Percentiles rank a stretch among this genome's conserved stretches.
Conservation (phyloP, 805 yeast genomes). For the Wilhelminamyces savonicus region DNA sequence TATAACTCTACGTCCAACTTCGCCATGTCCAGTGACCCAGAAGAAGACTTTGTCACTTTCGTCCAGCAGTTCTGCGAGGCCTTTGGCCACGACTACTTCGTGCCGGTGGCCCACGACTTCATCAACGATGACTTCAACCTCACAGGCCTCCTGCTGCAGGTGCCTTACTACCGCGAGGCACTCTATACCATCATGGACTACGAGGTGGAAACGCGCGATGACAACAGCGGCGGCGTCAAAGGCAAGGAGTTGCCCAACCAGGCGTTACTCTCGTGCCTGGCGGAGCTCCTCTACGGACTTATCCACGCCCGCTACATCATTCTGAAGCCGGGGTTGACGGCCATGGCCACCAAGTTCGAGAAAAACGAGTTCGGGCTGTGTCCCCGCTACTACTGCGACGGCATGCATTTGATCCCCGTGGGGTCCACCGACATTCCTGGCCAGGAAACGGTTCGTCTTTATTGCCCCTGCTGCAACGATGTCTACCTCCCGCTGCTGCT, state of each 20-base stretch:
- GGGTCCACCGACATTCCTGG: constrained; percentile 92
- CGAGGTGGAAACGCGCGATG: constrained; percentile 49
- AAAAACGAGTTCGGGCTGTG: constrained; percentile 86
- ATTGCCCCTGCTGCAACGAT: constrained; percentile 93
- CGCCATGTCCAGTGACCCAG: constrained; percentile 35
- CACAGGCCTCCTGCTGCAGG: constrained; percentile 79
- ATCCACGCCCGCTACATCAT: constrained; percentile 90
- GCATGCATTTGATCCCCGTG: constrained; percentile 84
- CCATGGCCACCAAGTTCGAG: constrained; percentile 92
- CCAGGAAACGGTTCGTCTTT: constrained; percentile 82
- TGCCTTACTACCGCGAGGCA: constrained; percentile 89
- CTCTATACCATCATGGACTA: constrained; percentile 84
- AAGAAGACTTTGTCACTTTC: constrained; percentile 70
- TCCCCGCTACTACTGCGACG: constrained; percentile 84
- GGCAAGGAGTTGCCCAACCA: constrained; percentile 59
- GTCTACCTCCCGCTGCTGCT: constrained; percentile 82
- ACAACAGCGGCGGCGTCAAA: constrained; percentile 12
- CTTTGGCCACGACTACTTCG: constrained; percentile 85
- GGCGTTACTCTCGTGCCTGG: constrained; percentile 79
- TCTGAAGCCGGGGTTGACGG: constrained; percentile 82
- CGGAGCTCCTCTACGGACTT: constrained; percentile 87
- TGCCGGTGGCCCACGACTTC: constrained; percentile 85
- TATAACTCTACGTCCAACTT: no score
- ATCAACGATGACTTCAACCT: constrained; percentile 95
- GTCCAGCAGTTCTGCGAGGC: constrained; percentile 71